Evolutionary conservation across 2,329 filamentous ascomycete species (phyloP), one percentile per base, ranked within the genome.

Genomic region (Fusarium robinianum): DNA sequence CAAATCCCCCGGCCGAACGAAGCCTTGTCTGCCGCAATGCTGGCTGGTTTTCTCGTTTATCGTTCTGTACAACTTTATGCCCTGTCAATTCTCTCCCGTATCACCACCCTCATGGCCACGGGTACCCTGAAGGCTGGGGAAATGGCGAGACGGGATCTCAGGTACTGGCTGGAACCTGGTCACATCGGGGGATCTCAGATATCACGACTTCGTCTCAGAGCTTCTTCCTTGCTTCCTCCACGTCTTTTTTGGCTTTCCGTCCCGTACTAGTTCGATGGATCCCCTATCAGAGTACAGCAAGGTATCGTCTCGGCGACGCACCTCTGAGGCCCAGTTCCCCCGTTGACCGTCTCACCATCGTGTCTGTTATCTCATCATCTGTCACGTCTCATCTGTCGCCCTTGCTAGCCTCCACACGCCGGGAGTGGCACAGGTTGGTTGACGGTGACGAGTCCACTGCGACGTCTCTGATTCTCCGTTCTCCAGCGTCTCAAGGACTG

Each of bases 401-500:
- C 15, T 36, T 12, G 18, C 30, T 25, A 22, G 23, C 12, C 26
- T 25, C 40, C n/a, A n/a, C n/a, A n/a, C n/a, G n/a, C n/a, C n/a
- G n/a, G n/a, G n/a, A n/a, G n/a, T n/a, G n/a, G 24, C 35, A 25
- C 36, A 41, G 46, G 29, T 51, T 34, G 38, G 29, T 26, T 23
- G 26, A 55, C 29, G n/a, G 35, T 48, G 15, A 55, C 34, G 25
- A 18, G 35, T n/a, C n/a, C 41, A 27, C 51, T 40, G 34, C 34
- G 15, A 54, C 54, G 18, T 41, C 25, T 43, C n/a, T n/a, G 31
- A 36, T 41, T n/a, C n/a, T n/a, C 29, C 19, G 35, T 41, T 21
- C 25, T 29, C 15, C 38, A 41, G 35, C 32, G 24, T 29, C 26
- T 47, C 14, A 25, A 14, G n/a, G n/a, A n/a, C n/a, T n/a, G n/a